phyloP scores from a whole-genome alignment of 495 filamentous ascomycete species.

The Tuber microsphaerosporum region DNA sequence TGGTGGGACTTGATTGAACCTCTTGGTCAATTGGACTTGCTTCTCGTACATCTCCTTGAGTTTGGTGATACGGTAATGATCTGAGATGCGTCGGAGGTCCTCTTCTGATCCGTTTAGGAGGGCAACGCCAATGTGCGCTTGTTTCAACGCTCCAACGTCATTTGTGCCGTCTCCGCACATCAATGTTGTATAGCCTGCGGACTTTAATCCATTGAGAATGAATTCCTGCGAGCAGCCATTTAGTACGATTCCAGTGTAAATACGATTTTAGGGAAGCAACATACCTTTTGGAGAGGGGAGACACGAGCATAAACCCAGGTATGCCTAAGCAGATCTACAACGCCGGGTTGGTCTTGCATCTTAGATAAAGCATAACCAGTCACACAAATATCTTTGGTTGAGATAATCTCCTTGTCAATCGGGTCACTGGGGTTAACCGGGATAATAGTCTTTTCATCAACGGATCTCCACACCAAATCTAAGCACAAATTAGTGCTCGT shows the following conservation, averaged over 20 bases:
- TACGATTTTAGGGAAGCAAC: slow-evolving; percentile 7
- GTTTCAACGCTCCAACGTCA: slow-evolving; percentile 95
- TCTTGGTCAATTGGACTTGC: slow-evolving; percentile 77
- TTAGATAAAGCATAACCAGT: slow-evolving; percentile 90
- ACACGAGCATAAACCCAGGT: slow-evolving; percentile 98
- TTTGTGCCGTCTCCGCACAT: slow-evolving; percentile 99
- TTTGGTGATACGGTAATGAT: slow-evolving; percentile 86
- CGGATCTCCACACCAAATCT: slow-evolving; percentile 84
- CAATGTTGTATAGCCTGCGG: slow-evolving; percentile 91
- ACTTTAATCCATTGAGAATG: slow-evolving; percentile 90
- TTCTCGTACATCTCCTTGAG: slow-evolving; percentile 99
- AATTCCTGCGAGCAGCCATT: slow-evolving; percentile 51
- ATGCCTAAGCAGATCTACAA: slow-evolving; percentile 69
- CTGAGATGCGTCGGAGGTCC: slow-evolving; percentile 80
- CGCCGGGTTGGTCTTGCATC: slow-evolving; percentile 69
- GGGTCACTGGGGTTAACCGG: slow-evolving; percentile 78
- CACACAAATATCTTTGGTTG: slow-evolving; percentile 85
- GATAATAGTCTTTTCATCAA: slow-evolving; percentile 81
- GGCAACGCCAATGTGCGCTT: slow-evolving; percentile 94
- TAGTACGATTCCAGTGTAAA: neutral
- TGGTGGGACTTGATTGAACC: slow-evolving; percentile 85
- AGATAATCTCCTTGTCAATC: slow-evolving; percentile 73
- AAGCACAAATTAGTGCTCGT: slow-evolving; percentile 6
- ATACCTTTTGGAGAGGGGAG: slow-evolving; percentile 89
- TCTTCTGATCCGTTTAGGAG: slow-evolving; percentile 90